Base-by-base conservation (phyloP, 495 filamentous ascomycete genomes). In the Evernia prunastri region DNA sequence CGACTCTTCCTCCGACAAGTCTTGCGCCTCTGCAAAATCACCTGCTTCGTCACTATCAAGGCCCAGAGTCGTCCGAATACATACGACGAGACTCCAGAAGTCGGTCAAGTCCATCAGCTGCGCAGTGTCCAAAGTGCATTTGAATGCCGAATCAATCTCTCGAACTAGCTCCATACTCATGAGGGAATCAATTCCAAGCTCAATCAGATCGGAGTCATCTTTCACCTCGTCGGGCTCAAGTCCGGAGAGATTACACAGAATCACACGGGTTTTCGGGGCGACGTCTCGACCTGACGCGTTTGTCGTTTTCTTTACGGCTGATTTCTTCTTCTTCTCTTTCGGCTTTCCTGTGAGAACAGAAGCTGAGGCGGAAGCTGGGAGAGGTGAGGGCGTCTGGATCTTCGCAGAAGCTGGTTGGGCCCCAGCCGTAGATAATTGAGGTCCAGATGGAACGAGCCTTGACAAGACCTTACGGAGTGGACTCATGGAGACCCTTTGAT, bases 131-230 rank as follows among this genome's bases (percentile, higher is more conserved):
- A 82, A 63, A 0, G 72, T 73, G 58, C 71, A 72, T 29, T 81
- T 74, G 67, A 84, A 81, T 0, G 58, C 65, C 0, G 49, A 59
- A 45, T 85, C 80, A 11, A 85, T 63, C 60, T 86, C 81, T 0
- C 72, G 73, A 2, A 75, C 78, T 63, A 85, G 64, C 69, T 86
- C 83, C 81, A 82, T 81, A 0, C 77, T 79, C 70, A 82, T 76
- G 0, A 86, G 72, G 0, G 81, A 86, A 61, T 86, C 83, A 18
- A 86, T 80, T 0, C 83, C 81, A 12, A 82, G 42, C 23, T 84
- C 79, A 10, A 74, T 75, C 29, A 84, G 71, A 6, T 74, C 66
- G 1, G 66, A 70, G 31, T 78, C 71, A 23, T 69, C 63, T 10
- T 69, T 60, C 10, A 85, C 78, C 23, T 82, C 79, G 4, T 69